Percentiles rank a stretch among this genome's conserved stretches.
These are phyloP conservation scores for Agaricus subrufescens DNA, from an alignment of 768 basidiomycete species.

Conservation along the genomic window DNA sequence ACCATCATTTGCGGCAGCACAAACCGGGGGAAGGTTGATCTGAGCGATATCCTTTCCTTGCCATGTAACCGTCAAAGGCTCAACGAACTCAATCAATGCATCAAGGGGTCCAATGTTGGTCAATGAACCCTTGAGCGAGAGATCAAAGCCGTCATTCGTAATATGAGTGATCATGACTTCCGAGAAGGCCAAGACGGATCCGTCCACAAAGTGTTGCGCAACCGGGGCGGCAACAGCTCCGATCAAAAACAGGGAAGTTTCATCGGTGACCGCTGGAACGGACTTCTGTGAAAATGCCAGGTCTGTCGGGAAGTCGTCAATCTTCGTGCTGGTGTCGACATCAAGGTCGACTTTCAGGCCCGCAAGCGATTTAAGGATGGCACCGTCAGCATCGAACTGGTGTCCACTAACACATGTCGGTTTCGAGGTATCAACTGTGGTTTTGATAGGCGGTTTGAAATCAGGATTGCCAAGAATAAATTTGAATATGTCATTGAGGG, in stretches of 20 bases:
- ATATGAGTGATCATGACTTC: constrained; percentile 58
- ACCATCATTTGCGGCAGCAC: constrained; percentile 61
- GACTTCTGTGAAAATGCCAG: constrained; percentile 53
- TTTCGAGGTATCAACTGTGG: constrained; percentile 45
- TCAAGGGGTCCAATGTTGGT: constrained; percentile 66
- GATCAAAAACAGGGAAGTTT: constrained; percentile 59
- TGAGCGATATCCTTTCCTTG: constrained; percentile 58
- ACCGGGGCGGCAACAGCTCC: constrained; percentile 68
- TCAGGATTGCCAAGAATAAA: constrained; percentile 45
- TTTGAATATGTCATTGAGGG: constrained; percentile 49
- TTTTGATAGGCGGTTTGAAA: constrained; percentile 49
- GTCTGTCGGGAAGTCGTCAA: constrained; percentile 63
- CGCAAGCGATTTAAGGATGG: constrained; percentile 59
- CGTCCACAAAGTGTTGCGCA: constrained; percentile 60
- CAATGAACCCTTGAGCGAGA: constrained; percentile 54
- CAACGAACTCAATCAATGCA: constrained; percentile 60
- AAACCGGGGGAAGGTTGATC: constrained; percentile 62
- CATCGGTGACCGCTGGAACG: constrained; percentile 56
- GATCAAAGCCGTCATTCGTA: constrained; percentile 57
- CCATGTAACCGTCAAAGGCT: constrained; percentile 63
- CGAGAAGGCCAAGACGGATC: constrained; percentile 47
- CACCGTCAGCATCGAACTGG: constrained; percentile 57
- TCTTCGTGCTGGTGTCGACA: constrained; percentile 46
- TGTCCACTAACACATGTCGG: constrained; percentile 63
- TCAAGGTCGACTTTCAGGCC: constrained; percentile 55